These are phyloP conservation scores for Austroboletus sp. DNA, from an alignment of 1,284 basidiomycete genomes.

Conservation along the genomic window DNA sequence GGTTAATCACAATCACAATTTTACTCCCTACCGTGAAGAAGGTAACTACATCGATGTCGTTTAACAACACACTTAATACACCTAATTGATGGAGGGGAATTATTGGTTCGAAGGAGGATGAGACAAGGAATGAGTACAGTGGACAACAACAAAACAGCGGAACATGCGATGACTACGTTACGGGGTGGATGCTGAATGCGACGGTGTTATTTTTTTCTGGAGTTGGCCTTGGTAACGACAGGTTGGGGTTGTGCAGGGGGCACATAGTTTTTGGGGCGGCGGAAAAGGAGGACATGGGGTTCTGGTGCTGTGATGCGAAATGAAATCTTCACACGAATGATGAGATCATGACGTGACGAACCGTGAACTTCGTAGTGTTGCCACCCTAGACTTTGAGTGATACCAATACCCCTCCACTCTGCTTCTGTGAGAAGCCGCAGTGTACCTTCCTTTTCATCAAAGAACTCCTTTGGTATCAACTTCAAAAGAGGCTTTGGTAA, in stretches of 20 bases:
- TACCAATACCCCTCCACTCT: constrained; percentile 94
- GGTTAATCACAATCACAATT: constrained; percentile 9
- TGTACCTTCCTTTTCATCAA: constrained; percentile 72
- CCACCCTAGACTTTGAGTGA: constrained; percentile 94
- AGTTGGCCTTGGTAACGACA: constrained; percentile 32
- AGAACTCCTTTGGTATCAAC: constrained; percentile 78
- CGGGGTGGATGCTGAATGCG: constrained; percentile 3
- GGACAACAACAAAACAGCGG: constrained; percentile 16
- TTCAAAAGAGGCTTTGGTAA: constrained; percentile 84
- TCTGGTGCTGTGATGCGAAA: constrained; percentile 58
- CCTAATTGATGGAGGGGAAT: constrained; percentile 3
- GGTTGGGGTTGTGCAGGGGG: constrained; percentile 40
- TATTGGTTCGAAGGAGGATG: constrained; percentile 6
- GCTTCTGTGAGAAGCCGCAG: constrained; percentile 77
- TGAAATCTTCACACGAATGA: constrained; percentile 6
- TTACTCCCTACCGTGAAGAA: constrained; percentile 7
- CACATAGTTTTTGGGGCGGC: constrained; percentile 61
- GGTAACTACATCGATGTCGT: constrained; percentile 8
- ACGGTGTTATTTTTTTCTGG: constrained; percentile 32
- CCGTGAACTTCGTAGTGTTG: constrained; percentile 96
- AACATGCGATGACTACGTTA: constrained; percentile 25
- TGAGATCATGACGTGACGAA: constrained; percentile 35
- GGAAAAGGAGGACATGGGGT: constrained; percentile 78
- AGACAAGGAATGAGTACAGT: constrained; percentile 20
- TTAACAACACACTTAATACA: constrained; percentile 1